Conservation (phyloP, 768 basidiomycete genomes). For the Phanerochaete carnosa region DNA sequence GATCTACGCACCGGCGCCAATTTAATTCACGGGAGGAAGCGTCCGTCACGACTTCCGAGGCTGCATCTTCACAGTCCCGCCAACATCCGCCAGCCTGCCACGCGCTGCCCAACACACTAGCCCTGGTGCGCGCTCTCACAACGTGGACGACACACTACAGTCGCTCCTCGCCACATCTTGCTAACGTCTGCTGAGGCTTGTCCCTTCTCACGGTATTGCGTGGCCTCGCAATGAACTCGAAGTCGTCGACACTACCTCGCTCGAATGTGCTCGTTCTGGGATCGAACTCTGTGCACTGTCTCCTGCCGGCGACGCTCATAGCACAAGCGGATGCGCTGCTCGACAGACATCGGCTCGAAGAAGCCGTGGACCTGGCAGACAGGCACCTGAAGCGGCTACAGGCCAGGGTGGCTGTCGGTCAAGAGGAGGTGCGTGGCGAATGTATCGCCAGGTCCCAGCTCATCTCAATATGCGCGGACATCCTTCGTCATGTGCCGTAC, state of each 20-base stretch:
- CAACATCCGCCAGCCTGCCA: too few relatives aligned
- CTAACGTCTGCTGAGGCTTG: too few relatives aligned
- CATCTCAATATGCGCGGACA: background rate
- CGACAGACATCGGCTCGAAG: constrained; percentile 58
- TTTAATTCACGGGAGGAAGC: too few relatives aligned
- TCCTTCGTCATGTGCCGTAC: background rate
- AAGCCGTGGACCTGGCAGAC: constrained; percentile 61
- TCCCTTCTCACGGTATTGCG: too few relatives aligned
- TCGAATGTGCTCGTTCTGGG: constrained; percentile 68
- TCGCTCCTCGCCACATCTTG: too few relatives aligned
- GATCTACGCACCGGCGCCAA: too few relatives aligned
- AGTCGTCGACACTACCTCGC: constrained; percentile 45
- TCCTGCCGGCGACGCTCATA: constrained; percentile 68
- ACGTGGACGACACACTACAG: too few relatives aligned
- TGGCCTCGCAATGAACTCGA: constrained; percentile 2
- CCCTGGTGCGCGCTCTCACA: too few relatives aligned
- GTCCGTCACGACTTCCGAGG: too few relatives aligned
- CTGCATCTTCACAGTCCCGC: too few relatives aligned
- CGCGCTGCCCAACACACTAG: too few relatives aligned
- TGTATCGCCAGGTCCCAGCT: background rate
- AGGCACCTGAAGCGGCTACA: constrained; percentile 57
- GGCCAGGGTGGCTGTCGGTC: constrained; percentile 46
- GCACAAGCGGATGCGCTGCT: constrained; percentile 71
- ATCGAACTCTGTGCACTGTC: constrained; percentile 54
- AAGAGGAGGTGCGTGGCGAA: constrained; percentile 46